Percentiles rank a stretch among this genome's conserved stretches.
phyloP scores from a whole-genome alignment of 495 filamentous ascomycete genomes.

The Talaromyces trachyspermus region DNA sequence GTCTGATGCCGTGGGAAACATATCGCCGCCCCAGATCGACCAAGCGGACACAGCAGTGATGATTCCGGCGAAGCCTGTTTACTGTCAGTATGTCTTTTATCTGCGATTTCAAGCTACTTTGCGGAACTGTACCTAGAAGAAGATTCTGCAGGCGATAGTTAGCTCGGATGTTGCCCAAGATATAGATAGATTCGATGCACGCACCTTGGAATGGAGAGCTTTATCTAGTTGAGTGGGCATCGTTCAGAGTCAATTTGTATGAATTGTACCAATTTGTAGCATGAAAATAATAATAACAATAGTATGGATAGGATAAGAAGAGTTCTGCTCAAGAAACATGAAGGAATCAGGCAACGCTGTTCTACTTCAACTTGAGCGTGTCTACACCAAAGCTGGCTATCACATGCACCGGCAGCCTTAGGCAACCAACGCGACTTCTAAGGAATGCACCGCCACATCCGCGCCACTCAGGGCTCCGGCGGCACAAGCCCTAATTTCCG shows the following conservation, averaged over 20 bases:
- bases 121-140: constrained; percentile 46
- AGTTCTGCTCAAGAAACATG: too few species aligned
- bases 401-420: too few species aligned
- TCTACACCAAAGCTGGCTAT: too few species aligned
- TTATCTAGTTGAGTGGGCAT: constrained; percentile 69
- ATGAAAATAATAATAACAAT: too few species aligned
- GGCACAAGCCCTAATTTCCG: constrained; percentile 21
- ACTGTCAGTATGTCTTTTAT: constrained; percentile 1
- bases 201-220: constrained; percentile 72
- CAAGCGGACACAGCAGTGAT: constrained; percentile 77
- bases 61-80: constrained; percentile 62
- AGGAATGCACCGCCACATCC: constrained; percentile 4
- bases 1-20: constrained; percentile 65
- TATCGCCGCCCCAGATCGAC: constrained; percentile 74
- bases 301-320: too few species aligned
- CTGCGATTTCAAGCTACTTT: background rate
- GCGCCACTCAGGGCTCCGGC: background rate
- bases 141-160: constrained; percentile 36
- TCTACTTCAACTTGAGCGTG: too few species aligned
- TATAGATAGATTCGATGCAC: constrained; percentile 8
- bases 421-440: background rate
- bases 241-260: too few species aligned
- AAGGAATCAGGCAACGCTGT: too few species aligned
- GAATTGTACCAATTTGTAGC: too few species aligned
- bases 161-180: constrained; percentile 5